Evolutionary conservation across 176 grass and related monocot genomes (phyloP).

Genomic region (Oryza glaberrima): DNA sequence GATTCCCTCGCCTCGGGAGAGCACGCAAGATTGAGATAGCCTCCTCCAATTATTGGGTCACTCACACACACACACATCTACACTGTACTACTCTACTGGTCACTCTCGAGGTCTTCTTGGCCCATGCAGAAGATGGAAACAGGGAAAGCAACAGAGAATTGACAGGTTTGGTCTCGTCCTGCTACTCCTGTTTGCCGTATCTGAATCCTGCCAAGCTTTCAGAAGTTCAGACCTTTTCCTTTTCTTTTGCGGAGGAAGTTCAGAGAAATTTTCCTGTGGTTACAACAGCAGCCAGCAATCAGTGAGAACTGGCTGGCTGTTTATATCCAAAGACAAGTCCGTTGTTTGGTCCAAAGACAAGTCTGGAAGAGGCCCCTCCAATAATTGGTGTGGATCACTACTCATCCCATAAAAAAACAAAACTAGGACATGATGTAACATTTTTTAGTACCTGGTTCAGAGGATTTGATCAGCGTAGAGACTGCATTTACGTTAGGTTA

Average conservation of each 20-base stretch:
- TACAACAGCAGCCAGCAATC: neutral
- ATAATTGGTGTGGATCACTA: constrained; percentile 13
- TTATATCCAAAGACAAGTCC: neutral
- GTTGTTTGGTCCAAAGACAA: neutral
- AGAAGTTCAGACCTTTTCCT: neutral
- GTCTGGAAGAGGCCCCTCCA: neutral
- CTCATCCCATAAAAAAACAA: neutral
- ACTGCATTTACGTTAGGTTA: neutral
- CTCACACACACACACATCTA: neutral
- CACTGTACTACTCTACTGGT: too few relatives aligned
- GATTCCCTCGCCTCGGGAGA: neutral
- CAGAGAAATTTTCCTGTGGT: neutral
- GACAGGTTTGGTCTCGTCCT: neutral
- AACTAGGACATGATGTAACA: too few relatives aligned
- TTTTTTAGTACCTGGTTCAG: neutral
- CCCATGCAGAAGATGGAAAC: constrained; percentile 1
- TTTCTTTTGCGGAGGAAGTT: neutral
- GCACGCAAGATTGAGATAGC: neutral
- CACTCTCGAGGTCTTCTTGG: neutral
- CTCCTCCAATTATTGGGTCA: constrained; percentile 11
- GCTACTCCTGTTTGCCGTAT: neutral
- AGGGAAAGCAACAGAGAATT: neutral
- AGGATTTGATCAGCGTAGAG: too few relatives aligned
- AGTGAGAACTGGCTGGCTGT: neutral
- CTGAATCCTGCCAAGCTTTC: neutral